These are phyloP conservation scores for Coemansia sp. DNA, from an alignment of 192 early-diverging fungal genomes.

Conservation along the genomic window DNA sequence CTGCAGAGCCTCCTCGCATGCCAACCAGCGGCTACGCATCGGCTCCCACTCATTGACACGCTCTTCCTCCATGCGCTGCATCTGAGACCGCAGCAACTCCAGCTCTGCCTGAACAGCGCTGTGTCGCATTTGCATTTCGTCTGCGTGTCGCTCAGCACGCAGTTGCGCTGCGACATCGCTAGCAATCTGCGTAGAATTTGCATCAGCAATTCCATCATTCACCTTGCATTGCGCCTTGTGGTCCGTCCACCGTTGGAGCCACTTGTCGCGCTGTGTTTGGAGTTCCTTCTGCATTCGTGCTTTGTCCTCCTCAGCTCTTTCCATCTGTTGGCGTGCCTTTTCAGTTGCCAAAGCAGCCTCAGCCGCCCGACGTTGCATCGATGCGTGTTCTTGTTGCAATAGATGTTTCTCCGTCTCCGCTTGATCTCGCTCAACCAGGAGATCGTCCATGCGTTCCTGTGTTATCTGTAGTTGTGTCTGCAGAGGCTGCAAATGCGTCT, in stretches of 20 bases:
- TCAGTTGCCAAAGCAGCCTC: conserved; percentile 17
- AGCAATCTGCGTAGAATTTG: conserved; percentile 8
- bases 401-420: conserved; percentile 21
- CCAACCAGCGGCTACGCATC: conserved; percentile 40
- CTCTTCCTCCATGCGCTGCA: conserved; percentile 27
- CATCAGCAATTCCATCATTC: not conserved
- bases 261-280: conserved; percentile 32
- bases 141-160: conserved; percentile 33
- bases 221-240: conserved; percentile 25
- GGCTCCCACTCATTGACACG: conserved; percentile 43
- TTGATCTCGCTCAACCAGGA: conserved; percentile 45
- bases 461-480: conserved; percentile 37
- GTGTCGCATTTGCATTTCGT: conserved; percentile 20
- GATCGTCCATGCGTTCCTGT: conserved; percentile 41
- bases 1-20: conserved; percentile 39
- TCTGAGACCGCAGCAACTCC: conserved; percentile 21
- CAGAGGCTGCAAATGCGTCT: conserved; percentile 31
- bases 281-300: conserved; percentile 27
- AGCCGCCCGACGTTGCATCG: conserved; percentile 23
- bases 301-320: conserved; percentile 32
- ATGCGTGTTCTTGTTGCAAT: conserved; percentile 30
- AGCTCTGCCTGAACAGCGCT: conserved; percentile 26
- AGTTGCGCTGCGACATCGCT: conserved; percentile 38
- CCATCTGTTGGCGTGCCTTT: conserved; percentile 23
- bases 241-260: conserved; percentile 34